Evolutionary conservation across 805 yeast species (phyloP).

Genomic region (Lachancea fermentati): DNA sequence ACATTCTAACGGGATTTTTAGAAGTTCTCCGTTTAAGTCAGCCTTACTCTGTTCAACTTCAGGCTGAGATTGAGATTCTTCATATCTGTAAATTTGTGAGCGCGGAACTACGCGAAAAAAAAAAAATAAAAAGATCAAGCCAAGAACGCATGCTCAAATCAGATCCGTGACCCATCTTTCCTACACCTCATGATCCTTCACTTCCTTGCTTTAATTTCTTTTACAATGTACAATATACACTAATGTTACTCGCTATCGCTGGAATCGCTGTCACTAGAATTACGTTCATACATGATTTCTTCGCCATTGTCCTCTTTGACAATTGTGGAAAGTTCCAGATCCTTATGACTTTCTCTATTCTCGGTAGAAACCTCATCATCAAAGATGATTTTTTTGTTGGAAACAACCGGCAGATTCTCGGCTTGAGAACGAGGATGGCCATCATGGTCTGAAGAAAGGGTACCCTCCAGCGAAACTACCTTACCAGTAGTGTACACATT

Average conservation of each 20-base stretch:
- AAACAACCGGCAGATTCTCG: slow-evolving; percentile 50
- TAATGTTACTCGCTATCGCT: slow-evolving; percentile 20
- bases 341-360: slow-evolving; percentile 34
- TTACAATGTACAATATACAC: not conserved
- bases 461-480: slow-evolving; percentile 84
- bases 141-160: no score
- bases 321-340: slow-evolving; percentile 26
- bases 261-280: slow-evolving; percentile 29
- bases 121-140: no score
- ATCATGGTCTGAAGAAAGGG: slow-evolving; percentile 41
- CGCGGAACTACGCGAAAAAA: no score
- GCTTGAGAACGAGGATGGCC: slow-evolving; percentile 36
- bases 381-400: slow-evolving; percentile 44
- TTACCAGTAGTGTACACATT: slow-evolving; percentile 70
- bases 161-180: no score
- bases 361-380: slow-evolving; percentile 38
- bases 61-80: no score
- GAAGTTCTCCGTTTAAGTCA: no score
- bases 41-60: no score
- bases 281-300: slow-evolving; percentile 31
- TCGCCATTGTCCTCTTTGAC: slow-evolving; percentile 32
- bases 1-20: slow-evolving; percentile 18
- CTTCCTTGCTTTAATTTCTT: not conserved
- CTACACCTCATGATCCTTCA: no score
- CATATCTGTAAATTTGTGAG: no score